Evolutionary conservation across 345 rosid species (phyloP).

Genomic region (Kandelia obovata): DNA sequence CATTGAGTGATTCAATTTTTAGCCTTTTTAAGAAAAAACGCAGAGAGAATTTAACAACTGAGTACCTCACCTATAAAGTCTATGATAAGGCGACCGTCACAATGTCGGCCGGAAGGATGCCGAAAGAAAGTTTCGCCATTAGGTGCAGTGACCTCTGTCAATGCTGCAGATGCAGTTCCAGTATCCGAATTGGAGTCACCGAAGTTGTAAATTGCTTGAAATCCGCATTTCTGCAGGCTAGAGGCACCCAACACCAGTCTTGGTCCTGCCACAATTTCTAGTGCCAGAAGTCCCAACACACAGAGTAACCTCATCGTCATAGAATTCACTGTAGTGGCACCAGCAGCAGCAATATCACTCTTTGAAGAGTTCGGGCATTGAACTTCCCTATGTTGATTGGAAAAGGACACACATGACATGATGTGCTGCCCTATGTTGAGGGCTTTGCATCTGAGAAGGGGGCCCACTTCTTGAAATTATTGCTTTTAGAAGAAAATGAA

Average conservation of each 20-base stretch:
- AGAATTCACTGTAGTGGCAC: constrained; percentile 19
- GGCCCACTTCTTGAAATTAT: no score
- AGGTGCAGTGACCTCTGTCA: constrained; percentile 46
- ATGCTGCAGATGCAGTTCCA: constrained; percentile 57
- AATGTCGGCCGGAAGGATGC: constrained; percentile 58
- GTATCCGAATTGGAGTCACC: constrained; percentile 81
- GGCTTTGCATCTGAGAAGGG: no score
- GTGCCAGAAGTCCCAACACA: constrained; percentile 21
- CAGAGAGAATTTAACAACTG: no score
- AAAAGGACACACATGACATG: no score
- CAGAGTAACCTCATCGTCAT: constrained; percentile 13
- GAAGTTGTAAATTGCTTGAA: constrained; percentile 63
- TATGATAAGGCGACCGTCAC: constrained; percentile 66
- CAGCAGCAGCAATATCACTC: neutral
- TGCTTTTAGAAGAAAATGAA: no score
- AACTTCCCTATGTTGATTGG: neutral
- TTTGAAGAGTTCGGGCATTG: neutral
- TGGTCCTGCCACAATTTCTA: constrained; percentile 14
- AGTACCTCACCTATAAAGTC: constrained; percentile 49
- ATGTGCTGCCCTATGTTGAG: no score
- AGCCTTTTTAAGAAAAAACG: neutral
- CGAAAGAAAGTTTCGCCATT: constrained; percentile 75
- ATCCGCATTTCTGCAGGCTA: constrained; percentile 20
- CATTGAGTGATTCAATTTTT: neutral
- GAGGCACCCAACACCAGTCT: neutral